Evolutionary conservation across 2,329 filamentous ascomycete species (phyloP).

Genomic region (Calonectria hongkongensis): DNA sequence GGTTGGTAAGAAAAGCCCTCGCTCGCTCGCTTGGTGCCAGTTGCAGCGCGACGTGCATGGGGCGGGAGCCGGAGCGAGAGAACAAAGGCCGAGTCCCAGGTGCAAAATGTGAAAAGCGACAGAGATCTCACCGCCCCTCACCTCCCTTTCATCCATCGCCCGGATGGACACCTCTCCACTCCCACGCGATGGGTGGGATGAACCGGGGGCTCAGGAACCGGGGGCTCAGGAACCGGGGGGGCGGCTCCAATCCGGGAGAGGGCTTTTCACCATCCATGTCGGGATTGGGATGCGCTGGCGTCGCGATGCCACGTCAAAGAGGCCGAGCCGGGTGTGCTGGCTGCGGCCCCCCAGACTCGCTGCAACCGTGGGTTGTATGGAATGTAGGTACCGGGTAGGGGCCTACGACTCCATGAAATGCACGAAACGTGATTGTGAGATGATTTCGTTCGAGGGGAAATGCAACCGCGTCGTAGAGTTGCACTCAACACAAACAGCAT

Average conservation of each 20-base stretch:
- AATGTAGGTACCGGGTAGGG: slow-evolving; percentile 14
- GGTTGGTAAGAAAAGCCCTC: slow-evolving; percentile 23
- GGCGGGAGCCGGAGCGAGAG: slow-evolving; percentile 20
- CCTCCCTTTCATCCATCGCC: slow-evolving; percentile 20
- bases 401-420: neutral
- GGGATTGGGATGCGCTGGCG: slow-evolving; percentile 34
- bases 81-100: slow-evolving; percentile 21
- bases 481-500: slow-evolving; percentile 14
- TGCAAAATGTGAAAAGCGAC: neutral
- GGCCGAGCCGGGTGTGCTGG: neutral
- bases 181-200: slow-evolving; percentile 38
- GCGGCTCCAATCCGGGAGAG: slow-evolving; percentile 24
- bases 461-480: slow-evolving; percentile 3
- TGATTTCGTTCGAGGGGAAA: neutral
- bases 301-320: slow-evolving; percentile 32
- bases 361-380: slow-evolving; percentile 14
- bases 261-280: slow-evolving; percentile 18
- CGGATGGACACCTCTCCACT: slow-evolving; percentile 19
- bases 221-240: slow-evolving; percentile 32
- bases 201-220: slow-evolving; percentile 30
- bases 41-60: slow-evolving; percentile 13
- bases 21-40: slow-evolving; percentile 28
- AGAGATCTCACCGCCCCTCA: slow-evolving; percentile 42
- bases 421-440: slow-evolving; percentile 1
- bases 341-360: slow-evolving; percentile 1